Conservation (phyloP, 805 yeast genomes). For the Dipodascus geniculatus region DNA sequence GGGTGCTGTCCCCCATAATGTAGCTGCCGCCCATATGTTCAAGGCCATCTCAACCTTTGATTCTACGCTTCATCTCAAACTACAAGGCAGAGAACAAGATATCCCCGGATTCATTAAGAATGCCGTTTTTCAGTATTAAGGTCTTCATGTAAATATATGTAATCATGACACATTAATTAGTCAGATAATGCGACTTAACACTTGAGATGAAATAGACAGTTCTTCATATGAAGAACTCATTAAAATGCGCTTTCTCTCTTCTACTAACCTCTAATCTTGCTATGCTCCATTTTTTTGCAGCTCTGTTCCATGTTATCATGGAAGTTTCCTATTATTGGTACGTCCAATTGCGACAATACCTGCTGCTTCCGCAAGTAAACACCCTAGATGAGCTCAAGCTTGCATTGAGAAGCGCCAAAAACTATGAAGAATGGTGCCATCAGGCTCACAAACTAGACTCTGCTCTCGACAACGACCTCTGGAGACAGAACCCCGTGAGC, state of each 20-base stretch:
- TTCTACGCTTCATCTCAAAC: background rate
- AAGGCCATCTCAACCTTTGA: constrained; percentile 19
- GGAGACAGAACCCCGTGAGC: constrained; percentile 80
- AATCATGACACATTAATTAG: no score
- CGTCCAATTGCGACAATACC: constrained; percentile 10
- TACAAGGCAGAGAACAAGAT: background rate
- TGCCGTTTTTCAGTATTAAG: background rate
- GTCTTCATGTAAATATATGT: no score
- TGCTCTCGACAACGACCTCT: constrained; percentile 29
- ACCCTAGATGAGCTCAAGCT: constrained; percentile 11
- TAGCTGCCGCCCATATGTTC: constrained; percentile 27
- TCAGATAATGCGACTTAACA: background rate
- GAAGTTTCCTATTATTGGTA: constrained; percentile 8
- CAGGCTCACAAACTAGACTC: constrained; percentile 34
- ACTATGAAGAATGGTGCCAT: constrained; percentile 59
- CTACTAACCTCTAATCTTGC: background rate
- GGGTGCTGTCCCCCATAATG: constrained; percentile 24
- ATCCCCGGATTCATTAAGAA: background rate
- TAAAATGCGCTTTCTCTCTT: background rate
- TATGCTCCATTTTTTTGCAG: background rate
- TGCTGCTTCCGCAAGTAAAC: constrained; percentile 15
- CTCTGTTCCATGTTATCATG: constrained; percentile 6
- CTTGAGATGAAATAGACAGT: background rate
- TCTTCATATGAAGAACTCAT: background rate
- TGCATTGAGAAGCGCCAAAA: constrained; percentile 31